Evolutionary conservation across 1,284 basidiomycete genomes (phyloP).

Genomic region (Leccinum pachyderme): DNA sequence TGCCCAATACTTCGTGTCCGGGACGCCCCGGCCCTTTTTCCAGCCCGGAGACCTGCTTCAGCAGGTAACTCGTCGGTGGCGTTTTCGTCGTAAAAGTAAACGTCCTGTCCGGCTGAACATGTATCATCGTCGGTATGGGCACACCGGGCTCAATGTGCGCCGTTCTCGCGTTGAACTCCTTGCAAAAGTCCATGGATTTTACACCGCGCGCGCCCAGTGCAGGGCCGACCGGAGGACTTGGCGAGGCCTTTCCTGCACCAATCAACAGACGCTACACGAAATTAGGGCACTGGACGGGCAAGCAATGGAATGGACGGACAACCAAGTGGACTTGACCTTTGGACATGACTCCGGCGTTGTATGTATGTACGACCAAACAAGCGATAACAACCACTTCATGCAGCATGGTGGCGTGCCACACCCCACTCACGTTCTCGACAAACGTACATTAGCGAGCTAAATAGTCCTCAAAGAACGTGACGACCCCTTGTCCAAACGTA

Average conservation of each 20-base stretch:
- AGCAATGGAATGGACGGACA: slow-evolving; percentile 23
- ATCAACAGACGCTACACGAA: slow-evolving; percentile 73
- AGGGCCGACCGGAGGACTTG: slow-evolving; percentile 95
- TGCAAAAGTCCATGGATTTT: slow-evolving; percentile 99
- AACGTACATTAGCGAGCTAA: slow-evolving; percentile 16
- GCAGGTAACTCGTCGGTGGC: slow-evolving; percentile 88
- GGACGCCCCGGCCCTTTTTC: slow-evolving; percentile 86
- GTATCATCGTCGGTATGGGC: slow-evolving; percentile 89
- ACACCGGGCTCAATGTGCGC: slow-evolving; percentile 85
- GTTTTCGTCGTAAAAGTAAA: slow-evolving; percentile 94
- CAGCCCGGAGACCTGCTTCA: slow-evolving; percentile 90
- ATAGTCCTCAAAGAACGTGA: slow-evolving; percentile 42
- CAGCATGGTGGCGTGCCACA: slow-evolving; percentile 12
- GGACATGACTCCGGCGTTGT: slow-evolving; percentile 23
- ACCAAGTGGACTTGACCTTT: slow-evolving; percentile 36
- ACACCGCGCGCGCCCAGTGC: slow-evolving; percentile 97
- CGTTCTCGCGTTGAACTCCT: slow-evolving; percentile 93
- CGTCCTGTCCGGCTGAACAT: slow-evolving; percentile 91
- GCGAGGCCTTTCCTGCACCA: slow-evolving; percentile 92
- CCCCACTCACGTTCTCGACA: not conserved
- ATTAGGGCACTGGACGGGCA: slow-evolving; percentile 5
- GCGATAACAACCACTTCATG: slow-evolving; percentile 9
- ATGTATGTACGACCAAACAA: slow-evolving; percentile 22
- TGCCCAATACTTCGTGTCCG: slow-evolving; percentile 75
- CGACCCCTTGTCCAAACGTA: slow-evolving; percentile 39